These are phyloP conservation scores for Leishmania aethiopica DNA, from an alignment of 208 protist genomes.

Conservation along the genomic window DNA sequence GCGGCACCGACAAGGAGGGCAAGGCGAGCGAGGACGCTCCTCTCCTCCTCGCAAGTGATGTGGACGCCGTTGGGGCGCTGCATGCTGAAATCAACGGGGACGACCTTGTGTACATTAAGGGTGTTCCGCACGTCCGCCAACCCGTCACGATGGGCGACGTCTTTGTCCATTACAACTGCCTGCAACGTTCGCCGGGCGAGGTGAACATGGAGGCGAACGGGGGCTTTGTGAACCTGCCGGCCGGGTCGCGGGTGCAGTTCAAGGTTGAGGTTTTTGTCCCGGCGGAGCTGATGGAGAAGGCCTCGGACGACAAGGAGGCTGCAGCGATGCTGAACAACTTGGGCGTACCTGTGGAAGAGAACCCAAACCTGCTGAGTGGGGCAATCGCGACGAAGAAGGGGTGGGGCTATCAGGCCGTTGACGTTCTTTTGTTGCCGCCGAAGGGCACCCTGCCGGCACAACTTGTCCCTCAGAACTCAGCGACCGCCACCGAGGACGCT, in stretches of 20 bases:
- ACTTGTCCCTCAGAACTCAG: background rate
- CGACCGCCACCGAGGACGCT: background rate
- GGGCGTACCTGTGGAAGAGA: constrained; percentile 15
- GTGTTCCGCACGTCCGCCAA: constrained; percentile 24
- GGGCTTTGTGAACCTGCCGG: constrained; percentile 15
- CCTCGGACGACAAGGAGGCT: constrained; percentile 26
- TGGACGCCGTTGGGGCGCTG: background rate
- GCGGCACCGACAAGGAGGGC: background rate
- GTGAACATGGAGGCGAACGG: constrained; percentile 2
- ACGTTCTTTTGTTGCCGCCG: constrained; percentile 6
- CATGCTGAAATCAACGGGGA: background rate
- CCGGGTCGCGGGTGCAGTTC: constrained; percentile 29
- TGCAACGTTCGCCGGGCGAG: constrained; percentile 9
- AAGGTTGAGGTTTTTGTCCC: constrained; percentile 29
- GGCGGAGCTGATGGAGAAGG: constrained; percentile 22
- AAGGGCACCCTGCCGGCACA: background rate
- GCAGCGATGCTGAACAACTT: constrained; percentile 30
- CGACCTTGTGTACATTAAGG: constrained; percentile 25
- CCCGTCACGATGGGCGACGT: constrained; percentile 47
- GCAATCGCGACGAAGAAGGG: constrained; percentile 26
- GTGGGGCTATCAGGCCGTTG: constrained; percentile 30
- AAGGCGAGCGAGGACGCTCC: background rate
- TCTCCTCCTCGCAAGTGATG: background rate
- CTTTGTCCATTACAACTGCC: constrained; percentile 50
- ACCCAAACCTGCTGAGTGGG: constrained; percentile 20